Conservation (phyloP, 306 rosid species). For the Parietaria judaica region DNA sequence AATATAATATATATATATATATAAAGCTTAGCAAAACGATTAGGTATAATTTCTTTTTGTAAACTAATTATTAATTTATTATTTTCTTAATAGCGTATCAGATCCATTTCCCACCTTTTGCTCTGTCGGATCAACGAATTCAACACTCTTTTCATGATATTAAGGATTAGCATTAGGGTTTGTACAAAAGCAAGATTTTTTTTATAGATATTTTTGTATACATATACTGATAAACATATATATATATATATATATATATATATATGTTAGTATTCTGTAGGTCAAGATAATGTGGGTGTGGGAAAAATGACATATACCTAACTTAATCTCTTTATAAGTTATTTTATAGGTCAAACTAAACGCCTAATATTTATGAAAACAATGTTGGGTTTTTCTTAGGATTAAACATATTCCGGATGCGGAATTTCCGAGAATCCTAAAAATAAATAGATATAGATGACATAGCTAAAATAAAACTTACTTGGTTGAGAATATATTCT, state of each 20-base stretch:
- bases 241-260: neutral
- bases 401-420: no score
- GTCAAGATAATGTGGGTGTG: constrained; percentile 17
- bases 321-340: neutral
- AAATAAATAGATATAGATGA: no score
- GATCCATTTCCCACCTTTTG: constrained; percentile 4
- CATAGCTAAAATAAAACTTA: no score
- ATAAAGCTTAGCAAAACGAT: neutral
- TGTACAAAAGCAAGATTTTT: neutral
- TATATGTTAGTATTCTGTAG: neutral
- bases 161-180: constrained; percentile 1
- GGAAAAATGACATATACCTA: constrained; percentile 36
- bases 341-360: constrained; percentile 6
- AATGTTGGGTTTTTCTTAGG: neutral
- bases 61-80: neutral
- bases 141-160: constrained; percentile 14
- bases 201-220: neutral
- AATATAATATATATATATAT: neutral
- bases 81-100: neutral
- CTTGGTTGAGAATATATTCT: no score
- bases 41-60: constrained; percentile 1
- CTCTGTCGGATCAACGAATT: constrained; percentile 6
- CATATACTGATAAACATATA: neutral
- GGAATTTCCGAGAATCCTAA: no score
- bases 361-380: neutral